These are phyloP conservation scores for Cryphonectria japonica DNA, from an alignment of 2,329 filamentous ascomycete genomes.

Conservation along the genomic window DNA sequence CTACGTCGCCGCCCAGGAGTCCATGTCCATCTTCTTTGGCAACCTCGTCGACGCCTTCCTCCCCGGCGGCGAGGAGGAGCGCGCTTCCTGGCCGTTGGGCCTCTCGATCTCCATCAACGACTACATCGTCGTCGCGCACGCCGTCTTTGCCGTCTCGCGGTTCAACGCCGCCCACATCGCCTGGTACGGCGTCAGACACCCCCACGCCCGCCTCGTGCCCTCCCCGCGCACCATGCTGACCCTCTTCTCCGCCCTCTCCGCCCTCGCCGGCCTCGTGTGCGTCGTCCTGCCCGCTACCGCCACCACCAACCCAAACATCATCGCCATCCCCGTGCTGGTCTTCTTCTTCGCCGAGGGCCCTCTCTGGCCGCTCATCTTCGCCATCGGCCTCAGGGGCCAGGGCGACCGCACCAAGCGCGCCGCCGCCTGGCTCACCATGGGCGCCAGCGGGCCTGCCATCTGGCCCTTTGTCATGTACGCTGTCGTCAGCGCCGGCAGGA, in stretches of 20 bases:
- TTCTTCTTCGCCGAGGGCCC: slow-evolving; percentile 83
- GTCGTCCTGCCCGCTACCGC: slow-evolving; percentile 46
- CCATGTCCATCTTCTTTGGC: slow-evolving; percentile 64
- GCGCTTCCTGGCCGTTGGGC: slow-evolving; percentile 43
- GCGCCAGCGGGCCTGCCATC: slow-evolving; percentile 71
- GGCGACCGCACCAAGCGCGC: slow-evolving; percentile 81
- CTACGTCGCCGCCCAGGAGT: slow-evolving; percentile 76
- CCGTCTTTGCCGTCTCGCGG: slow-evolving; percentile 73
- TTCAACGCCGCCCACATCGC: slow-evolving; percentile 70
- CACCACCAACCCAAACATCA: slow-evolving; percentile 47
- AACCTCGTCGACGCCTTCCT: slow-evolving; percentile 50
- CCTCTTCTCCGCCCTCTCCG: slow-evolving; percentile 63
- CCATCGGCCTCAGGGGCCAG: slow-evolving; percentile 77
- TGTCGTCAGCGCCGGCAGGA: slow-evolving; percentile 51
- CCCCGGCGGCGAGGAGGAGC: slow-evolving; percentile 32
- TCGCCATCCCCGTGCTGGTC: slow-evolving; percentile 65
- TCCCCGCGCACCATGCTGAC: slow-evolving; percentile 72
- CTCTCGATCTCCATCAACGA: slow-evolving; percentile 62
- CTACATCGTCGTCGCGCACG: slow-evolving; percentile 73
- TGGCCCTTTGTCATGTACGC: slow-evolving; percentile 76
- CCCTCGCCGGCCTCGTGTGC: slow-evolving; percentile 57
- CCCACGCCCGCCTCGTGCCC: slow-evolving; percentile 51
- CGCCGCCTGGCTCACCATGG: slow-evolving; percentile 77
- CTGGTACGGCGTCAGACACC: slow-evolving; percentile 53
- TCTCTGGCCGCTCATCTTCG: slow-evolving; percentile 81